Evolutionary conservation across 2,329 filamentous ascomycete genomes (phyloP).

Genomic region (Alternaria brassicicola): DNA sequence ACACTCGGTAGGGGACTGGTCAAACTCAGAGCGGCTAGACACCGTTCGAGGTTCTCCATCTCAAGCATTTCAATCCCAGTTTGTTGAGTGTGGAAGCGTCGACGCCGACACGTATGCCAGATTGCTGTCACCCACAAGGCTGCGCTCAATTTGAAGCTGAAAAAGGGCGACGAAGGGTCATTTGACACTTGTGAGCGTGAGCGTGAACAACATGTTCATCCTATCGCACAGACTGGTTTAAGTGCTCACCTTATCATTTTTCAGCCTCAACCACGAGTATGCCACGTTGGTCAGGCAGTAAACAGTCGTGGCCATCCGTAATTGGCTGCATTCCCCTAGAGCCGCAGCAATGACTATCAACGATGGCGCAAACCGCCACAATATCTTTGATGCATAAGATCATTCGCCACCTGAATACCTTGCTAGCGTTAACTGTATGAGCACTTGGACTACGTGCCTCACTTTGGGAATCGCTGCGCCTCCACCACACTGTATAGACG

Average conservation of each 20-base stretch:
- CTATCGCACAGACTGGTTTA: not conserved
- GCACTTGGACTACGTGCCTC: not conserved
- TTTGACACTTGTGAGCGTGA: not conserved
- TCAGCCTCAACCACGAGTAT: conserved; percentile 9
- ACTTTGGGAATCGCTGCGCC: not conserved
- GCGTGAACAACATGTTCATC: not conserved
- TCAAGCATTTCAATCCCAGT: not conserved
- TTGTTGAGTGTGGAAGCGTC: not conserved
- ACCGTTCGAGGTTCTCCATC: conserved; percentile 15
- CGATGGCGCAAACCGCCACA: not conserved
- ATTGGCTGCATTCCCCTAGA: conserved; percentile 10
- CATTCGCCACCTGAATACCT: not conserved
- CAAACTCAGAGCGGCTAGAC: not conserved
- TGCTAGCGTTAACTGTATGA: not conserved
- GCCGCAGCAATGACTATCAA: conserved; percentile 1
- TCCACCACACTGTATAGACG: not conserved
- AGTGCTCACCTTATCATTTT: not conserved
- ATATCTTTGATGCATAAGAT: not conserved
- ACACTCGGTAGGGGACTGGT: not conserved
- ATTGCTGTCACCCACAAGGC: not conserved
- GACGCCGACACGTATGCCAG: not conserved
- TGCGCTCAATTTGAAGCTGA: not conserved
- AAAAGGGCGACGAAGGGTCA: not conserved
- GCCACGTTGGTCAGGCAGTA: conserved; percentile 13
- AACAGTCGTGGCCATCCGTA: conserved; percentile 5